Evolutionary conservation across 2,329 filamentous ascomycete genomes (phyloP), one percentile per base, ranked within the genome.

Genomic region (Diaporthe sp.): DNA sequence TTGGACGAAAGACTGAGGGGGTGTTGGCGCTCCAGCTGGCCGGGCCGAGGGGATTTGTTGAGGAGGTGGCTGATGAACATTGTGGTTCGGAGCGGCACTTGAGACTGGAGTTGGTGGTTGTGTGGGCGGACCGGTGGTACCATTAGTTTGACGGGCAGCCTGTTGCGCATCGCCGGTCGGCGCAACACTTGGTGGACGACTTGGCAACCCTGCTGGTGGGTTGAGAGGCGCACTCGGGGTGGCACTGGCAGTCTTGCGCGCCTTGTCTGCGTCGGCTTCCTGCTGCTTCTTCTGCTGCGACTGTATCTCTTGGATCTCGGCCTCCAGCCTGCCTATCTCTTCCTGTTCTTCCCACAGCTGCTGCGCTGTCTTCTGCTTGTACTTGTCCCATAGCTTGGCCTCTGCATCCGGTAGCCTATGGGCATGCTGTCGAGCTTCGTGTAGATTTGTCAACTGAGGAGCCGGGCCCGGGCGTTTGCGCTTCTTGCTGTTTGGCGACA

Each of bases 281-380:
- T 78, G 83, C 91, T 68, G 63, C 78, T 85, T 83, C 31, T 78
- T 82, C 71, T 74, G 55, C 71, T 76, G 75, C 80, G 88, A 88
- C 82, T 96, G 91, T 67, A 97, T 88, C 75, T 92, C 88, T 53
- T 88, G 86, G 70, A 97, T 91, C 78, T 98, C 93, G 75, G 87
- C 87, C 82, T 92, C 90, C 58, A 96, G 85, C 25, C 85, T 85
- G 37, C 90, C 88, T 81, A 93, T 94, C 71, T 87, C 88, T 75
- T 88, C 88, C 85, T 98, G 96, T 77, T 97, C 93, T 73, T 94
- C 90, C 75, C 90, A 88, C 76, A 98, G 94, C 80, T 93, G 90
- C 74, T 87, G 86, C n/a, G 95, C 89, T 67, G 93, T 87, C 58
- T 92, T 87, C 61, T 93, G 91, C 78, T 92, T 90, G 82, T 97